Base-by-base conservation (phyloP, 139 green algal genomes). In the Ulvella scutata region DNA sequence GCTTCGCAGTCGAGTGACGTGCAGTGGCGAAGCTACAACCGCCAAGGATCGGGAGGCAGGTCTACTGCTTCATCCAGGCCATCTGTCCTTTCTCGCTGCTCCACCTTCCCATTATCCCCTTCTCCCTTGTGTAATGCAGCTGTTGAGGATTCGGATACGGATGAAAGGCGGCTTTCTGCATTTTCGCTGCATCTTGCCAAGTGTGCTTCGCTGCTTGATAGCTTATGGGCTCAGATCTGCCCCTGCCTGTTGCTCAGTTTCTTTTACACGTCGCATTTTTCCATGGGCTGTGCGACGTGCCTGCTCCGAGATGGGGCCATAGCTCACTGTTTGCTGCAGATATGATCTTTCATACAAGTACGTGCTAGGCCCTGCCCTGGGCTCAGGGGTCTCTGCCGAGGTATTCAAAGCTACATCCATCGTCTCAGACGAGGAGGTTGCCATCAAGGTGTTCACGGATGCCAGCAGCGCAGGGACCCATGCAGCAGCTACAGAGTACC, bases 341-440 rank as follows among this genome's bases (percentile, higher is more conserved):
- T 26, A 67, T 67, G 51, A 67, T 67, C 51, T 67, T n/a, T n/a
- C 51, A 67, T 67, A 67, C 51, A 67, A n/a, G 0, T 67, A 67
- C 20, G 0, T 67, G 13, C 51, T 67, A 31, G 31, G n/a, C 10
- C n/a, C 7, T 0, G 33, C 31, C 0, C 51, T 67, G 6, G 51
- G 51, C 6, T 13, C 20, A 36, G 51, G 51, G 13, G 51, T 26
- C 4, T 67, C 51, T 36, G 51, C 51, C 33, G 51, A 67, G 51
- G 51, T 67, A 7, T 67, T n/a, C n/a, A 26, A n/a, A 67, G 51
- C 51, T 26, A 26, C 31, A 67, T 26, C 31, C 20, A 26, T n/a
- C 13, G n/a, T 67, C 9, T 36, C 51, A 10, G 51, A 67, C 7
- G 51, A 67, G 51, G 51, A 36, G 10, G 51, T 26, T 29, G 51